Conservation (phyloP, 345 rosid species). For the Citrus inodora region DNA sequence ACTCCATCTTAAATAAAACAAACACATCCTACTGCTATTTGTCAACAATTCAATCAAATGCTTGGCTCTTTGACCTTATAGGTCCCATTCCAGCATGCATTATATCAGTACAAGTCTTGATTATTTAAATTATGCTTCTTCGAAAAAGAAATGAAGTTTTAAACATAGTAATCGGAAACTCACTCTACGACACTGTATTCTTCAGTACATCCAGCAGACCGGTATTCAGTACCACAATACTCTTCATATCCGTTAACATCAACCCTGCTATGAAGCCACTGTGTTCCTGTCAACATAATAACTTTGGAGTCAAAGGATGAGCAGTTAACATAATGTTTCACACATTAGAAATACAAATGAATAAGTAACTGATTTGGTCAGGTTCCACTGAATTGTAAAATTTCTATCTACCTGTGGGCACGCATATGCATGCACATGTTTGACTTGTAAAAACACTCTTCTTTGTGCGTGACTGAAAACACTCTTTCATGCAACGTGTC, state of each 20-base stretch:
- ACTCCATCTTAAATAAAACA: not conserved
- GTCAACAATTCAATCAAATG: not conserved
- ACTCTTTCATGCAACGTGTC: not conserved
- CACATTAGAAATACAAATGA: not conserved
- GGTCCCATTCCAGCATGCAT: not conserved
- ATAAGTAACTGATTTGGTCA: not conserved
- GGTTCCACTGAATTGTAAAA: not conserved
- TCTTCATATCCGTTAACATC: slow-evolving; percentile 85
- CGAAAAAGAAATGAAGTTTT: not conserved
- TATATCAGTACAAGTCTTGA: not conserved
- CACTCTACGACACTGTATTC: slow-evolving; percentile 70
- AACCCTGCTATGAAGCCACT: slow-evolving; percentile 88
- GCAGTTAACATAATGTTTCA: not conserved
- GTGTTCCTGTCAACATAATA: slow-evolving; percentile 46
- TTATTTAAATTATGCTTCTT: not conserved
- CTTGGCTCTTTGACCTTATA: not conserved
- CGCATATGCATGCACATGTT: not conserved
- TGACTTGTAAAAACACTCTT: not conserved
- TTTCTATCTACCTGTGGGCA: not conserved
- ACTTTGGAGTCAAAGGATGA: not conserved
- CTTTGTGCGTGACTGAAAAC: not conserved
- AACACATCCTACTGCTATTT: not conserved
- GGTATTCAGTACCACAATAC: slow-evolving; percentile 78
- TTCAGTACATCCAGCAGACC: slow-evolving; percentile 89
- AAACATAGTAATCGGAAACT: slow-evolving; percentile 17